Evolutionary conservation across 805 yeast species (phyloP).

Genomic region (Jamesozyma gamospora): DNA sequence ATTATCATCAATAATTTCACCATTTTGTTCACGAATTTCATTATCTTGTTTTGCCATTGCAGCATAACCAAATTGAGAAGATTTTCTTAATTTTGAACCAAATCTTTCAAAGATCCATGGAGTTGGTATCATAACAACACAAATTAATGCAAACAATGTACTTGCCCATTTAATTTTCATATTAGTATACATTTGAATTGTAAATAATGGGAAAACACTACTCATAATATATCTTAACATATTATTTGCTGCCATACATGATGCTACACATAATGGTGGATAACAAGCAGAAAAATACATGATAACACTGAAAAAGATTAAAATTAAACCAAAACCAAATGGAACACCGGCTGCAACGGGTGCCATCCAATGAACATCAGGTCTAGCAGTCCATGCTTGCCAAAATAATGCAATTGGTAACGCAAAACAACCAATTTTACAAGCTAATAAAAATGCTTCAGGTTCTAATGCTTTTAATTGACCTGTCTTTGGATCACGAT

Average conservation of each 20-base stretch:
- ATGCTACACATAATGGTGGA: conserved; percentile 70
- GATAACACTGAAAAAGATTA: conserved; percentile 61
- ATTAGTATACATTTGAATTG: conserved; percentile 69
- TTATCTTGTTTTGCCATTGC: conserved; percentile 36
- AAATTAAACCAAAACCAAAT: conserved; percentile 63
- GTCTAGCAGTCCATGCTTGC: conserved; percentile 70
- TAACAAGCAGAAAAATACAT: conserved; percentile 61
- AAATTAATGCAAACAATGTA: conserved; percentile 51
- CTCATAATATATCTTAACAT: conserved; percentile 65
- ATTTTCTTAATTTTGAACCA: conserved; percentile 48
- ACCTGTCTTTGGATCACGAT: conserved; percentile 39
- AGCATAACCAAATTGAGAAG: conserved; percentile 50
- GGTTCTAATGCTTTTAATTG: conserved; percentile 46
- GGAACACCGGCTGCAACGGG: conserved; percentile 71
- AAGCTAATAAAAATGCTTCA: conserved; percentile 48
- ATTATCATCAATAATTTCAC: not conserved
- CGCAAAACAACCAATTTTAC: conserved; percentile 57
- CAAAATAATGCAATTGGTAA: conserved; percentile 66
- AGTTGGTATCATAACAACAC: conserved; percentile 61
- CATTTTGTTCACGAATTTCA: conserved; percentile 22
- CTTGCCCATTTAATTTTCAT: conserved; percentile 71
- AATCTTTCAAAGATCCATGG: conserved; percentile 58
- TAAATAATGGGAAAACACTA: conserved; percentile 78
- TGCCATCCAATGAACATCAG: conserved; percentile 61
- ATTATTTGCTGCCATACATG: conserved; percentile 86